These are phyloP conservation scores for Hypomontagnella monticulosa DNA, from an alignment of 495 filamentous ascomycete species.

Conservation along the genomic window DNA sequence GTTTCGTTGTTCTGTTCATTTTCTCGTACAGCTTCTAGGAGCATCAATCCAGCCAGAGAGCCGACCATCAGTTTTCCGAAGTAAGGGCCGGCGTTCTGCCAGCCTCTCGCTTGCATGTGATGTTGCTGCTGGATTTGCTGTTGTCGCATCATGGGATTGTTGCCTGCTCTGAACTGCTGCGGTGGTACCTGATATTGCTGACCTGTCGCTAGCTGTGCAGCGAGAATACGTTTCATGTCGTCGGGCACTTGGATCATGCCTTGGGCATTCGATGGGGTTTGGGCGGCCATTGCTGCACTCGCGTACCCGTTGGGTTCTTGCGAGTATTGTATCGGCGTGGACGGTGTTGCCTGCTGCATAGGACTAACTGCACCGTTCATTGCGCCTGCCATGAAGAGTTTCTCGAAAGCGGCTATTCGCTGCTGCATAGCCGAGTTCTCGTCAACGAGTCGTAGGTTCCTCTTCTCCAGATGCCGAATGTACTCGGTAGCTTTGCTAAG, in stretches of 20 bases:
- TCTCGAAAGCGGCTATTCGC: constrained; percentile 73
- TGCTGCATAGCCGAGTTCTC: constrained; percentile 81
- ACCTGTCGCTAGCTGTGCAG: constrained; percentile 55
- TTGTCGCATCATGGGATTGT: constrained; percentile 53
- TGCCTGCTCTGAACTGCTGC: constrained; percentile 47
- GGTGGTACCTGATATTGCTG: constrained; percentile 57
- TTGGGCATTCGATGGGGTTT: constrained; percentile 55
- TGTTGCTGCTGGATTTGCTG: constrained; percentile 60
- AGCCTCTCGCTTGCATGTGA: constrained; percentile 51
- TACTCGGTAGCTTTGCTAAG: constrained; percentile 96
- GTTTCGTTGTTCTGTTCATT: constrained; percentile 65
- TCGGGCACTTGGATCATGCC: constrained; percentile 84
- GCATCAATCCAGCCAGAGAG: constrained; percentile 88
- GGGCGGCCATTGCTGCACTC: constrained; percentile 44
- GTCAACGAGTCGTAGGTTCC: constrained; percentile 80
- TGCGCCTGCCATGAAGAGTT: constrained; percentile 69
- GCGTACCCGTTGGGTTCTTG: constrained; percentile 52
- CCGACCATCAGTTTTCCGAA: constrained; percentile 88
- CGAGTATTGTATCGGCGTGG: constrained; percentile 59
- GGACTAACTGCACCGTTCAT: constrained; percentile 62
- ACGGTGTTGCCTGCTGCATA: constrained; percentile 51
- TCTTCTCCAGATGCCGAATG: constrained; percentile 90
- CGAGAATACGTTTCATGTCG: constrained; percentile 74
- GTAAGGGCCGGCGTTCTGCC: constrained; percentile 57
- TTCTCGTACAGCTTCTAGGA: constrained; percentile 77